A percentile compares a stretch with the other conserved stretches of the same genome.
Conservation (phyloP, 495 filamentous ascomycete species). For the Parathielavia appendiculata region DNA sequence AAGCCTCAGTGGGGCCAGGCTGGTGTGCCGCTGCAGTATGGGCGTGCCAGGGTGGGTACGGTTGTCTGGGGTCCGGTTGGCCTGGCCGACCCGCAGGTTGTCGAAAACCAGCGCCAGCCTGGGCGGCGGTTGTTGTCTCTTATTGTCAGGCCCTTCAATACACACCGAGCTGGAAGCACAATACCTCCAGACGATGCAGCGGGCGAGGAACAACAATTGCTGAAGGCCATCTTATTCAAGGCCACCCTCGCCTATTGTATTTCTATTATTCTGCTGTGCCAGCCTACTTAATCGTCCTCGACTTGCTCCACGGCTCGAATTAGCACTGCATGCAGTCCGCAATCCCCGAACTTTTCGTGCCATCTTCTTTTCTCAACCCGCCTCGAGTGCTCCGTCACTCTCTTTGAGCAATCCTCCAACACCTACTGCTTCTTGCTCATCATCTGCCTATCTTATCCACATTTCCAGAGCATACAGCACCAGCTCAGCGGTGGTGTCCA, state of each 20-base stretch:
- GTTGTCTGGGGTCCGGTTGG: constrained; percentile 5
- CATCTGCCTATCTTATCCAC: too few species aligned
- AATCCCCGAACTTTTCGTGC: neutral
- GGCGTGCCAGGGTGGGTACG: constrained; percentile 7
- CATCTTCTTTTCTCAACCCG: neutral
- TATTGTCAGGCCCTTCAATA: constrained; percentile 16
- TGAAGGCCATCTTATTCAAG: neutral
- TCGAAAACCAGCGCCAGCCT: constrained; percentile 14
- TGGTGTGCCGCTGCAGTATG: constrained; percentile 7
- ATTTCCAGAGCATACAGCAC: neutral
- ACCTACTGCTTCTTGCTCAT: too few species aligned
- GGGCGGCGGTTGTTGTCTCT: neutral
- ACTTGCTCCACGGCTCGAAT: neutral
- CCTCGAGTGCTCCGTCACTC: neutral
- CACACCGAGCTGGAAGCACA: neutral
- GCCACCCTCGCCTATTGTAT: neutral
- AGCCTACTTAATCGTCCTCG: neutral
- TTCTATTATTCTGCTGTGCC: neutral
- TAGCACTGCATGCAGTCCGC: neutral
- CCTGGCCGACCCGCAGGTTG: neutral
- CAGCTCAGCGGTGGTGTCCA: neutral
- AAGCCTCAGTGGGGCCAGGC: constrained; percentile 28
- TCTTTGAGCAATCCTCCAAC: neutral
- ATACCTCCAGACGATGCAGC: constrained; percentile 1
- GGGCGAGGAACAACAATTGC: constrained; percentile 9